phyloP scores from a whole-genome alignment of 164 flowering plant genomes.

The Taxillus chinensis region DNA sequence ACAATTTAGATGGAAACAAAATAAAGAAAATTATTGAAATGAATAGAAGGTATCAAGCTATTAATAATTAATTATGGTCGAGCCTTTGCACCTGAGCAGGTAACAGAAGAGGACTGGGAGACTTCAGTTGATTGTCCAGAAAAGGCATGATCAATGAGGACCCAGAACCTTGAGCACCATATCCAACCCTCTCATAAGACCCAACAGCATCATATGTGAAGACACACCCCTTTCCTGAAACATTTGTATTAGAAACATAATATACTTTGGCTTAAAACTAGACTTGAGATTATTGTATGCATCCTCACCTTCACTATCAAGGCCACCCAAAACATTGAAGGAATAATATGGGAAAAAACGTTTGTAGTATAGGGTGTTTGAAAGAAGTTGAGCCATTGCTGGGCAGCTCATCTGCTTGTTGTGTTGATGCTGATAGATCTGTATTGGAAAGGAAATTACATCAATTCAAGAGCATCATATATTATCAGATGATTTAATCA shows the following conservation, averaged over 20 bases:
- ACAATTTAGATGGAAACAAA: background rate
- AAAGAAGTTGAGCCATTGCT: constrained; percentile 92
- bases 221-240: constrained; percentile 92
- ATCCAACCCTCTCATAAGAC: constrained; percentile 94
- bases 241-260: background rate
- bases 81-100: constrained; percentile 54
- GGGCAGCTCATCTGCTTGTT: constrained; percentile 99
- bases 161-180: constrained; percentile 95
- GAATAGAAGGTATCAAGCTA: too few species aligned
- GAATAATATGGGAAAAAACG: constrained; percentile 97
- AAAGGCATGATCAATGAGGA: constrained; percentile 87
- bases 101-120: constrained; percentile 90
- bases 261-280: background rate
- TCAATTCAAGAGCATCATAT: background rate
- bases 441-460: background rate
- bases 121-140: constrained; percentile 87
- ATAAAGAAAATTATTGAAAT: too few species aligned
- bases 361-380: constrained; percentile 95
- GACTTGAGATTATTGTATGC: background rate
- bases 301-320: constrained; percentile 67
- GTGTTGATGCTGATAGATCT: constrained; percentile 95
- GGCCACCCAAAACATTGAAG: constrained; percentile 93
- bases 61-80: background rate
- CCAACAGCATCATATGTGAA: constrained; percentile 99
- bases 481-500: too few species aligned